Percentiles rank a stretch among this genome's conserved stretches.
These are phyloP conservation scores for Coemansia sp. DNA, from an alignment of 192 early-diverging fungal species.

Conservation along the genomic window DNA sequence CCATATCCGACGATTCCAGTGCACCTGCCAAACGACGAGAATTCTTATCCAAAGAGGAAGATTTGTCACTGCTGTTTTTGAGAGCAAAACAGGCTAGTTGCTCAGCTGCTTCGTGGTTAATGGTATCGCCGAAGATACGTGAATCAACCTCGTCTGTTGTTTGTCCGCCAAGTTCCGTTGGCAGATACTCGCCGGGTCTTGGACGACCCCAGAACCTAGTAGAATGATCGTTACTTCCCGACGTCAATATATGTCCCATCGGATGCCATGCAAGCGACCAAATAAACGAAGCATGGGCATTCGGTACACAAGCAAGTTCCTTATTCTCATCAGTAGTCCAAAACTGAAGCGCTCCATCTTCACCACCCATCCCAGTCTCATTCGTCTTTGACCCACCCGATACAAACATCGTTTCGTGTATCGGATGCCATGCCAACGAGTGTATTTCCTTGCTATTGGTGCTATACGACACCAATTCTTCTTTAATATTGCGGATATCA, in stretches of 20 bases:
- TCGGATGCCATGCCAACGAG: conserved; percentile 94
- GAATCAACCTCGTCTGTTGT: conserved; percentile 21
- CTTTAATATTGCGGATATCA: conserved; percentile 91
- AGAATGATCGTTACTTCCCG: conserved; percentile 94
- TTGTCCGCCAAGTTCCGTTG: conserved; percentile 34
- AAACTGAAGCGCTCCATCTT: conserved; percentile 48
- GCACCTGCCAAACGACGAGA: too few relatives aligned
- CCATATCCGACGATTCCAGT: too few relatives aligned
- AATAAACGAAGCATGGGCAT: conserved; percentile 84
- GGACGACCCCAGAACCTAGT: conserved; percentile 95
- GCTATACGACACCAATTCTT: conserved; percentile 82
- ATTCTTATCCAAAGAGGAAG: too few relatives aligned
- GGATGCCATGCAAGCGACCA: conserved; percentile 99
- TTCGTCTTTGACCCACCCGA: conserved; percentile 75
- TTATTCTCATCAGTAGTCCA: conserved; percentile 79
- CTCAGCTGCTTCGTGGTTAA: conserved; percentile 22
- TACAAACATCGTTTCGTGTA: conserved; percentile 85
- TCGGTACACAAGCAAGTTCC: conserved; percentile 61
- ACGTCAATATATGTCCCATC: conserved; percentile 89
- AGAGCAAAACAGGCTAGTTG: conserved; percentile 16
- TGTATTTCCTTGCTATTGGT: conserved; percentile 82
- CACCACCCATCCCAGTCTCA: conserved; percentile 62
- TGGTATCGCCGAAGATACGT: conserved; percentile 30
- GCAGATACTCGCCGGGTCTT: conserved; percentile 72
- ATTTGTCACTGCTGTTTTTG: neutral